These are phyloP conservation scores for Hyaloscypha hepaticicola DNA, from an alignment of 495 filamentous ascomycete species.

Conservation along the genomic window DNA sequence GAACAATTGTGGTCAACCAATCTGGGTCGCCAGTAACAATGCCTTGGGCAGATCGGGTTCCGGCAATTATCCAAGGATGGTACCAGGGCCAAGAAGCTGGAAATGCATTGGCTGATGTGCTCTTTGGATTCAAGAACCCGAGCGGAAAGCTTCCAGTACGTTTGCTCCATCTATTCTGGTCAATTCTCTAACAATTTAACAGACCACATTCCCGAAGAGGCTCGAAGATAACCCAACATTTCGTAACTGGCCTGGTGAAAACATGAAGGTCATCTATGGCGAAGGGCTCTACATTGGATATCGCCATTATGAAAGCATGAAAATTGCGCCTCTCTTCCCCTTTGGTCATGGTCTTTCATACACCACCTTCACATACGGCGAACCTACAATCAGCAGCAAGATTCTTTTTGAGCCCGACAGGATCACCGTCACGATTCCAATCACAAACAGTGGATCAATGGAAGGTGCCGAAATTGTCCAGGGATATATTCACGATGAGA, in stretches of 20 bases:
- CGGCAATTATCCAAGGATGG: conserved; percentile 74
- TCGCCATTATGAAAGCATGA: conserved; percentile 73
- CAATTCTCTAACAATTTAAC: conserved; percentile 50
- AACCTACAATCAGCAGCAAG: conserved; percentile 50
- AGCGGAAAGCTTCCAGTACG: conserved; percentile 60
- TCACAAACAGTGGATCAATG: conserved; percentile 66
- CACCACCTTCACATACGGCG: conserved; percentile 69
- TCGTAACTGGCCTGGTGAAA: conserved; percentile 82
- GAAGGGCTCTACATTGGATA: conserved; percentile 86
- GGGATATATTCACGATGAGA: conserved; percentile 64
- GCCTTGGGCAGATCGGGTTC: conserved; percentile 71
- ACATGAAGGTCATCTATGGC: conserved; percentile 74
- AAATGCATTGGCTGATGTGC: conserved; percentile 65
- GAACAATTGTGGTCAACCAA: conserved; percentile 77
- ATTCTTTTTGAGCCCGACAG: conserved; percentile 52
- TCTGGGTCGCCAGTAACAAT: conserved; percentile 83
- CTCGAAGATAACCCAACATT: conserved; percentile 81
- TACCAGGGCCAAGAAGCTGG: conserved; percentile 67
- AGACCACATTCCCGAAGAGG: conserved; percentile 76
- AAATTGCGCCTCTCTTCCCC: conserved; percentile 65
- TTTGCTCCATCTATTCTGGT: conserved; percentile 52
- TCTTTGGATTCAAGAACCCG: conserved; percentile 65
- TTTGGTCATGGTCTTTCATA: conserved; percentile 87
- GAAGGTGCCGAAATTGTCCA: conserved; percentile 77
- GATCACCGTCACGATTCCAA: conserved; percentile 58